Percentiles rank a stretch among this genome's conserved stretches.
These are phyloP conservation scores for Fraxinus floribunda DNA, from an alignment of 305 asterid genomes.

Conservation along the genomic window DNA sequence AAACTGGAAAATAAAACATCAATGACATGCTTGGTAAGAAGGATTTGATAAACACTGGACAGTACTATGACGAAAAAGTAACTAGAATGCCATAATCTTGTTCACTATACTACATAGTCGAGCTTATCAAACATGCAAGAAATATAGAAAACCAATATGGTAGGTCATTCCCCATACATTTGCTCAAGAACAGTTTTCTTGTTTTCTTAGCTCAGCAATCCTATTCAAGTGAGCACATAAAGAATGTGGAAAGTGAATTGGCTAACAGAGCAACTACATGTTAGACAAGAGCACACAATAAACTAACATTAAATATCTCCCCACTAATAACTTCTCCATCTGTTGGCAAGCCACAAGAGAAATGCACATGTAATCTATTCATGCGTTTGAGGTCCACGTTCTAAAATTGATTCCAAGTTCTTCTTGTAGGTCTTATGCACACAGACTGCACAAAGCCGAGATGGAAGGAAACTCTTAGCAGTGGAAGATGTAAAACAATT, in stretches of 20 bases:
- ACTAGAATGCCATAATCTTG: background rate
- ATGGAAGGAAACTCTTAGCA: background rate
- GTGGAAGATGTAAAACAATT: conserved; percentile 5
- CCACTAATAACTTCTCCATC: conserved; percentile 88
- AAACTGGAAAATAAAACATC: background rate
- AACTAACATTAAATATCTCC: conserved; percentile 29
- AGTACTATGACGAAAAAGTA: background rate
- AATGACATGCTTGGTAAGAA: background rate
- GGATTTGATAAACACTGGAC: background rate
- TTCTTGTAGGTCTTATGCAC: conserved; percentile 87
- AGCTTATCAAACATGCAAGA: background rate
- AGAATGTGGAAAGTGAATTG: background rate
- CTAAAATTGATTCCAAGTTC: conserved; percentile 69
- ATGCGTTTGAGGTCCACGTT: conserved; percentile 82
- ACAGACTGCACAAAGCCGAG: conserved; percentile 55
- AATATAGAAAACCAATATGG: background rate
- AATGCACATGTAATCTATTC: conserved; percentile 87
- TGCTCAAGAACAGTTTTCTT: background rate
- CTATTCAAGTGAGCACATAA: background rate
- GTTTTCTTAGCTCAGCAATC: background rate
- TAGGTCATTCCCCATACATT: background rate
- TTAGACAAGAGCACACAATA: conserved; percentile 1
- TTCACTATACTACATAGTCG: too few species aligned
- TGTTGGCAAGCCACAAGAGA: conserved; percentile 85
- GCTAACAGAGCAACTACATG: background rate